Base-by-base conservation (phyloP, 257 asterid genomes). In the Voacanga thouarsii region DNA sequence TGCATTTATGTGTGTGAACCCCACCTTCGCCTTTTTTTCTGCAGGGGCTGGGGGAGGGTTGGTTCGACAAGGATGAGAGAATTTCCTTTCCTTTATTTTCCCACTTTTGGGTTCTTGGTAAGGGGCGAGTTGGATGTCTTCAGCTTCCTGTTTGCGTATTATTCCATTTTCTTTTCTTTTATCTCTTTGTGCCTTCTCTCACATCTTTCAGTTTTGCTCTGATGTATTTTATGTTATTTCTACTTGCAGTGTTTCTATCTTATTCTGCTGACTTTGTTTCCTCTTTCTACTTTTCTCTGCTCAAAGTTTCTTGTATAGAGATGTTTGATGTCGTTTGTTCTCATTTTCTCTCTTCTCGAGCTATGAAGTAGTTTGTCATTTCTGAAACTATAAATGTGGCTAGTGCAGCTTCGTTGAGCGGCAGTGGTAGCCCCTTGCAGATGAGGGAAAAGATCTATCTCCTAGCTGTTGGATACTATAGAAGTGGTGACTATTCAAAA, bases 381-480 rank as follows among this genome's bases (percentile, higher is more conserved):
- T 16, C 39, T 77, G 39, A 18, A 12, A 12, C 7, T 2, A 19
- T 65, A 33, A 33, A 18, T 80, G 69, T 79, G 67, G 74, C 65
- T 43, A 81, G 75, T 88, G 89, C 93, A 94, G 98, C 93, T 80
- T 84, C 95, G 75, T 84, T 92, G 87, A 79, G 88, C 69, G 90
- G 87, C 79, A 79, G 76, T 45, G 75, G 64, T 81, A 91, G 87
- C 85, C 90, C 92, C 19, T 72, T 78, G 80, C 85, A 87, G 84
- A 78, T 51, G 45, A 85, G 96, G 85, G 98, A 94, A 79, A 88
- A 85, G 77, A 83, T 90, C 45, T 94, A 92, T 85, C 97, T 94
- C 81, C 90, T 92, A 76, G 96, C 90, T 45, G 88, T 94, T 72
- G 99, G 99, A 76, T 89, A 88, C 85, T 94, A 80, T 84, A 86